Evolutionary conservation across 768 basidiomycete species (phyloP), one percentile per base, ranked within the genome.

Genomic region (Mycena olivaceomarginata): DNA sequence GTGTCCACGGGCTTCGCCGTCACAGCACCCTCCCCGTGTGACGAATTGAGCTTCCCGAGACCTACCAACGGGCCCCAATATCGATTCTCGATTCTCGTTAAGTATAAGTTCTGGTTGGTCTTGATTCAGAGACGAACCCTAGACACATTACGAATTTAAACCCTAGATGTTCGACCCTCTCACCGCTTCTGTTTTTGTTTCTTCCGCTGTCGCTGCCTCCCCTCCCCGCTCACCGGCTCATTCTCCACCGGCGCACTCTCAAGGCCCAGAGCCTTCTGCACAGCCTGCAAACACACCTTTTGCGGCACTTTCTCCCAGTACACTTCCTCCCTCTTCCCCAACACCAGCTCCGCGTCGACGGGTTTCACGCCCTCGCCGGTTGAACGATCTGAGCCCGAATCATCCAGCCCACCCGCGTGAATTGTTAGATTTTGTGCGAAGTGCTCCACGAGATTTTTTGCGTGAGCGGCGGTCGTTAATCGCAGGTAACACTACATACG

Each of bases 281-380:
- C 90, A 0, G 95, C 95, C 78, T 91, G 89, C 64, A 85, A 83
- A 18, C 92, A 87, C 37, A 96, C 88, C 81, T 94, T 95, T 81
- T 93, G 92, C 0, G 96, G 96, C 0, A 96, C 92, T 75, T 93
- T 93, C 70, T 92, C 90, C 96, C 95, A 96, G 80, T 96, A 96
- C 48, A 96, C 70, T 73, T 90, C 91, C 79, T 96, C 95, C 73
- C 89, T 87, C 82, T 85, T 91, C 4, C 94, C 95, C 4, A 84
- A 81, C 0, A 96, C 91, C 18, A 92, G 59, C 81, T 95, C 95
- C 57, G 91, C 80, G 20, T 68, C 31, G 16, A 95, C 67, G n/a
- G 40, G 22, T 45, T 78, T 81, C n/a, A 37, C 20, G 41, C 64
- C 41, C 37, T 77, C 69, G 9, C 67, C 12, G 76, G 31, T 7